Evolutionary conservation across 305 asterid species (phyloP), one percentile per base, ranked within the genome.

Genomic region (Andrographis paniculata): DNA sequence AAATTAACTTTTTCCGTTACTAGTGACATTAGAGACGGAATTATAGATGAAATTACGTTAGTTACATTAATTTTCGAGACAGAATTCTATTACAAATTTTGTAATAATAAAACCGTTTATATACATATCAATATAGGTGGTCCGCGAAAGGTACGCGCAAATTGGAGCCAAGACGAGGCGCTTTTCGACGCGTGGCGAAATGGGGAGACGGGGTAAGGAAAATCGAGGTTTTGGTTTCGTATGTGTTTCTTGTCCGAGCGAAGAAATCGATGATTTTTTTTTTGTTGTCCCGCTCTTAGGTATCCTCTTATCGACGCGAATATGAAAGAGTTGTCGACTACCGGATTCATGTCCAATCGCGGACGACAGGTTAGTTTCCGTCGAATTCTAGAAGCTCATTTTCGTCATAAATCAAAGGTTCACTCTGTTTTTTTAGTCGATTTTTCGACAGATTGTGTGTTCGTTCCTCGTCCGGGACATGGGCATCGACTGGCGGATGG

Each of bases 401-500:
- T n/a, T n/a, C n/a, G n/a, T n/a, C n/a, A n/a, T n/a, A n/a, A n/a
- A n/a, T n/a, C n/a, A n/a, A n/a, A n/a, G n/a, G n/a, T n/a, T n/a
- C n/a, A n/a, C n/a, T n/a, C n/a, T n/a, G n/a, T n/a, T n/a, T n/a
- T n/a, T n/a, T n/a, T n/a, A n/a, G n/a, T n/a, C n/a, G n/a, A n/a
- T n/a, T n/a, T 44, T 51, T 27, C 20, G 20, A 42, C 74, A 87
- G 94, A 84, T 88, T 45, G 94, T 88, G 8, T 88, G 97, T 56
- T 88, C 97, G 36, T 89, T 89, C 69, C 95, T 89, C 56, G 95
- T 89, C 51, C 87, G 97, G 50, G 97, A 89, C 71, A 79, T 85
- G 94, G 89, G 89, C 50, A 65, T 85, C 14, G 97, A 89, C 75
- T 85, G 97, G 97, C 69, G 97, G 67, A 89, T 89, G 91, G 97